Conservation (phyloP, 768 basidiomycete species). For the Pholiota conissans region DNA sequence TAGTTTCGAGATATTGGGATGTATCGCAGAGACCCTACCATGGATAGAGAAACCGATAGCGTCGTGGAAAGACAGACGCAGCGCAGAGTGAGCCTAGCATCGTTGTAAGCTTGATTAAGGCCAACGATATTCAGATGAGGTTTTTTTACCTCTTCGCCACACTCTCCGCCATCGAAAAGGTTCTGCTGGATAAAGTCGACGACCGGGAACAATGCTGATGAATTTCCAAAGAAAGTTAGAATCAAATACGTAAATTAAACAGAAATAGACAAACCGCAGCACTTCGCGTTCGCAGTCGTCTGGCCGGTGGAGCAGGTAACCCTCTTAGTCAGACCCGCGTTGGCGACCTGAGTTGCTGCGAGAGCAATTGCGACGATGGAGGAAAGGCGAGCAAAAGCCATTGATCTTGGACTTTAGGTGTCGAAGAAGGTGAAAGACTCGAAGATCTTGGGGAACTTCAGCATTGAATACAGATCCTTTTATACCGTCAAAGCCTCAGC, state of each 20-base stretch:
- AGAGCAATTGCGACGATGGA: conserved; percentile 11
- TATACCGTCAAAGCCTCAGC: not conserved
- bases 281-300: conserved; percentile 16
- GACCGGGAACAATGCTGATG: conserved; percentile 15
- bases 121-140: not conserved
- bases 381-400: conserved; percentile 13
- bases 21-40: conserved; percentile 5
- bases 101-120: not conserved
- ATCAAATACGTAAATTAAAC: not conserved
- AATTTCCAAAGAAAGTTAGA: not conserved
- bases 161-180: conserved; percentile 32
- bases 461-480: not conserved
- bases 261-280: conserved; percentile 12
- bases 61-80: conserved; percentile 19
- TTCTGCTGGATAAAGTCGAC: conserved; percentile 28
- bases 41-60: conserved; percentile 20
- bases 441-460: not conserved
- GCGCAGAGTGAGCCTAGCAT: conserved; percentile 14
- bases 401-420: conserved; percentile 1
- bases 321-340: conserved; percentile 19
- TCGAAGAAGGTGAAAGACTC: not conserved
- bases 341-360: conserved; percentile 6
- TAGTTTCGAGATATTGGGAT: not conserved
- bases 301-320: conserved; percentile 23
- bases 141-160: conserved; percentile 30